phyloP scores from a whole-genome alignment of 805 yeast species.

The Metschnikowia peoriensis region DNA sequence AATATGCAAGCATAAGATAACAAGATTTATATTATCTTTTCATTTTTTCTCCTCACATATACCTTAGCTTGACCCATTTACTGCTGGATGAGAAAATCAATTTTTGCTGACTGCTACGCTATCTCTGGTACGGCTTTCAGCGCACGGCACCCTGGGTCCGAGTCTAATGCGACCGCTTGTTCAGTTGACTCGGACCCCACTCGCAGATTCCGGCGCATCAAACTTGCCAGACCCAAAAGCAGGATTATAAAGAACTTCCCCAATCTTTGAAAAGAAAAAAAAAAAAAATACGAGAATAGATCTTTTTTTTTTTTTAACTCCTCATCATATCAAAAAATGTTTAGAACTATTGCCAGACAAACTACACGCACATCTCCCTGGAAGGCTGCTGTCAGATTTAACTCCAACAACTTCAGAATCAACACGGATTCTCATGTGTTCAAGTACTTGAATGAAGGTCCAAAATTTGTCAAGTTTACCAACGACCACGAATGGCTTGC shows the following conservation, averaged over 20 bases:
- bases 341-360: slow-evolving; percentile 19
- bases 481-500: slow-evolving; percentile 96
- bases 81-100: no score
- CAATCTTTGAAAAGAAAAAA: not conserved
- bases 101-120: not conserved
- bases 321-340: slow-evolving; percentile 6
- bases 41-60: no score
- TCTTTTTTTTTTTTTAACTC: not conserved
- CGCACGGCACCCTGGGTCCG: not conserved
- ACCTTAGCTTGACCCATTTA: no score
- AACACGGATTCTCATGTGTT: slow-evolving; percentile 38
- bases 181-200: not conserved
- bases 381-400: slow-evolving; percentile 22
- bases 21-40: no score
- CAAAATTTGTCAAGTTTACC: slow-evolving; percentile 63
- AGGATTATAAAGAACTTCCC: not conserved
- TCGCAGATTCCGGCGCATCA: not conserved
- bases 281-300: not conserved
- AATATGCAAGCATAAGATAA: no score
- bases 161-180: not conserved
- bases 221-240: not conserved
- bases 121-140: not conserved
- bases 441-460: slow-evolving; percentile 42
- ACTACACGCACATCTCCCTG: slow-evolving; percentile 11
- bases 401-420: slow-evolving; percentile 33